Evolutionary conservation across 1,284 basidiomycete genomes (phyloP), one percentile per base, ranked within the genome.

Genomic region (Cryptococcus amylolentus): DNA sequence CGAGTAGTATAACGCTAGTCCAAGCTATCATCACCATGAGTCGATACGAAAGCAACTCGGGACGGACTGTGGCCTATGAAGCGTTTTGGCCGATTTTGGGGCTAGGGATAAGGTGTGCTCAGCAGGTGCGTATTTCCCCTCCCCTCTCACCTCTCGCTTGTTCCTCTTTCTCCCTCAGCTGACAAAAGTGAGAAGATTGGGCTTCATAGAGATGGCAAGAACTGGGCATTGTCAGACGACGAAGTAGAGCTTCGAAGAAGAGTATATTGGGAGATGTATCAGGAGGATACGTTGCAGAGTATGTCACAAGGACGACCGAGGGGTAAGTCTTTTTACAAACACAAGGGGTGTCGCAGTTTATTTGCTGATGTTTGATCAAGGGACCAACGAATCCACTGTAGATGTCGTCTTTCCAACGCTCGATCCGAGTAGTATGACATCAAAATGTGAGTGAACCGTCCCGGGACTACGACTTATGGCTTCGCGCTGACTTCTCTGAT

Each of bases 201-300:
- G 9, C 49, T 60, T 16, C 56, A 62, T 55, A 41, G 57, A 37
- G 63, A 63, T 51, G 63, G 63, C 1, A 44, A 37, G 3, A 56
- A 59, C 14, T 65, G 63, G 63, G 49, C 44, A 4, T 57, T 65
- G 4, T 47, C 55, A n/a, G 39, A 50, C 6, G 54, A 52, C 10
- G 59, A 62, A 39, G 49, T 59, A 12, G 59, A 63, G 20, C 48
- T 55, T n/a, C 42, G 59, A 12, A 47, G 63, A 20, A 27, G 56
- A 10, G 52, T 61, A 9, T 63, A 63, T 45, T 63, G 61, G 57
- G 63, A 64, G 61, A 57, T 57, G 7, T 39, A 61, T 31, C 37
- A 56, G 2, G 59, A 63, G 42, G 62, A 64, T 38, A 45, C 54
- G 7, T 35, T 62, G 16, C 57, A 62, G 37, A 54, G 52, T 43